Conservation (phyloP, 441 rosid genomes). For the Gossypium lobatum region DNA sequence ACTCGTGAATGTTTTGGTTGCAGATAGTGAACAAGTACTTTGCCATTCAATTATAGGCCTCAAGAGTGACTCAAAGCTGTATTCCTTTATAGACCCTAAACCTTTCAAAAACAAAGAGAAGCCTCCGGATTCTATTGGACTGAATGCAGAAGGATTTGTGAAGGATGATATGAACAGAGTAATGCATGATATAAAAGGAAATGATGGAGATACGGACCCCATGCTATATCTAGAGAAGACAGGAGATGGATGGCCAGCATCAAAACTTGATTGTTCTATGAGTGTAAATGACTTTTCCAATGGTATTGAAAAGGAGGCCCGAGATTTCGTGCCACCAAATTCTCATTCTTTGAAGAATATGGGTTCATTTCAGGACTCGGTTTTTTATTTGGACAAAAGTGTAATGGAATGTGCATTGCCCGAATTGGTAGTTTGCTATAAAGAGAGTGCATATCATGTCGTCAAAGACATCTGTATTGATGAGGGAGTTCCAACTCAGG, state of each 20-base stretch:
- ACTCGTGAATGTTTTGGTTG: constrained; percentile 12
- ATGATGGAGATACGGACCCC: constrained; percentile 21
- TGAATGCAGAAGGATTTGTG: constrained; percentile 26
- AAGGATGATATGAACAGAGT: constrained; percentile 23
- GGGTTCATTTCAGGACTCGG: constrained; percentile 31
- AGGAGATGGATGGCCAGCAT: constrained; percentile 23
- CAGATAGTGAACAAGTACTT: constrained; percentile 44
- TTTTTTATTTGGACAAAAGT: constrained; percentile 47
- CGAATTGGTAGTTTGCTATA: constrained; percentile 59
- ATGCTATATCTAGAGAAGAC: constrained; percentile 20
- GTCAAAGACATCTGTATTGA: constrained; percentile 79
- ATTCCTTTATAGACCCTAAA: constrained; percentile 18
- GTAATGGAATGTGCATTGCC: constrained; percentile 51
- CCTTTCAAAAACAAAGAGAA: constrained; percentile 30
- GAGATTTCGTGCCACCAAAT: constrained; percentile 15
- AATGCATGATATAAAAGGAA: constrained; percentile 21
- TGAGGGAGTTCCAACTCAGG: constrained; percentile 54
- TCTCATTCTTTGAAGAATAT: constrained; percentile 17
- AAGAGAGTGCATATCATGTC: constrained; percentile 46
- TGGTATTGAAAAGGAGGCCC: constrained; percentile 17
- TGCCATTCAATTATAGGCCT: constrained; percentile 27
- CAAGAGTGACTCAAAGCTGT: constrained; percentile 19
- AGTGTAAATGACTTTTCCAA: constrained; percentile 16
- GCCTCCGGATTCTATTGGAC: constrained; percentile 24
- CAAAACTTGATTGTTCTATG: constrained; percentile 24